Evolutionary conservation across 2,329 filamentous ascomycete genomes (phyloP).

Genomic region (Trichophyton benhamiae): DNA sequence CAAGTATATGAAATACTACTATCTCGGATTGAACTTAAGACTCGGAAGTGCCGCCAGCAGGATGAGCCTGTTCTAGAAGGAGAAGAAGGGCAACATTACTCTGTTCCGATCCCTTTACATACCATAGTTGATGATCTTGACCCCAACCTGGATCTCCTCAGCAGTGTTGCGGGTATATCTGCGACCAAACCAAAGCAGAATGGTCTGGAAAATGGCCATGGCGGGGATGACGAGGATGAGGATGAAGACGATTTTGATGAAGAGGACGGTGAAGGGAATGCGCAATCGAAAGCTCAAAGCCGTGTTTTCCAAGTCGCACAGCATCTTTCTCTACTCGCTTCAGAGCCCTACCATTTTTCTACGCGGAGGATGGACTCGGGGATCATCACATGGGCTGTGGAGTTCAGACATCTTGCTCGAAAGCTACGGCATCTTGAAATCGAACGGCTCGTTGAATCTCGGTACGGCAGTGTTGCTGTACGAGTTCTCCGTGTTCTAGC

Average conservation of each 20-base stretch:
- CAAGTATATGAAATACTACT: slow-evolving; percentile 67
- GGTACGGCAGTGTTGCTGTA: slow-evolving; percentile 62
- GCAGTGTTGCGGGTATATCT: slow-evolving; percentile 25
- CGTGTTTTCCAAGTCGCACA: slow-evolving; percentile 27
- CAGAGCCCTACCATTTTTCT: slow-evolving; percentile 29
- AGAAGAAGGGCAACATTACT: slow-evolving; percentile 31
- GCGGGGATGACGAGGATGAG: slow-evolving; percentile 30
- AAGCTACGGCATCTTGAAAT: slow-evolving; percentile 64
- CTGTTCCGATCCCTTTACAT: slow-evolving; percentile 24
- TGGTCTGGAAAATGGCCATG: slow-evolving; percentile 26
- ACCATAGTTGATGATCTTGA: slow-evolving; percentile 28
- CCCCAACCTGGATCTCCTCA: slow-evolving; percentile 26
- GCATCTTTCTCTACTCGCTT: slow-evolving; percentile 39
- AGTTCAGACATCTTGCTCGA: slow-evolving; percentile 62
- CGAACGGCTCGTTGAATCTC: slow-evolving; percentile 66
- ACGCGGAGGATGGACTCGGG: slow-evolving; percentile 33
- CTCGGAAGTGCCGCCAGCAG: slow-evolving; percentile 50
- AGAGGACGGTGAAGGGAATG: slow-evolving; percentile 45
- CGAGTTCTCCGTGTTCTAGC: slow-evolving; percentile 76
- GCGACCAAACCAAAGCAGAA: slow-evolving; percentile 16
- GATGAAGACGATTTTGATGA: slow-evolving; percentile 26
- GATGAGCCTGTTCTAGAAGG: slow-evolving; percentile 29
- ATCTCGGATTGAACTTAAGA: slow-evolving; percentile 54
- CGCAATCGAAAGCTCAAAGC: slow-evolving; percentile 9
- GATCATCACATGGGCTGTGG: slow-evolving; percentile 66